Percentiles rank a stretch among this genome's conserved stretches.
These are phyloP conservation scores for Ascochyta clinopodiicola DNA, from an alignment of 2,329 filamentous ascomycete genomes.

Conservation along the genomic window DNA sequence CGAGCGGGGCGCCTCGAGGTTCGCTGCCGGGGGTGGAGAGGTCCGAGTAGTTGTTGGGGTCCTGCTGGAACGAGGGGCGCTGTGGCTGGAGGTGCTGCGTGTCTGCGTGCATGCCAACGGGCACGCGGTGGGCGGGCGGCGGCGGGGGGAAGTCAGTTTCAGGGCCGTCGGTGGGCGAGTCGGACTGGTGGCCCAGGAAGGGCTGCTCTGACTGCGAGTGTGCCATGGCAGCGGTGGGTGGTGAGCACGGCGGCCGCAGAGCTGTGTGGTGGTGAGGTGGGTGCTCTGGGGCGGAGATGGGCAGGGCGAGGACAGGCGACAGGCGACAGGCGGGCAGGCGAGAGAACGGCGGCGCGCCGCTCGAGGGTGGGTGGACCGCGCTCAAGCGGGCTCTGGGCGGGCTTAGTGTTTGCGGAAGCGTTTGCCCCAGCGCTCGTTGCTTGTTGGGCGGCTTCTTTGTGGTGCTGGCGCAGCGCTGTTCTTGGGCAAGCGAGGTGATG, in stretches of 20 bases:
- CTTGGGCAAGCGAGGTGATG: background rate
- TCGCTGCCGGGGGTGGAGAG: slow-evolving; percentile 51
- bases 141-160: slow-evolving; percentile 40
- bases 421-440: background rate
- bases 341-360: slow-evolving; percentile 11
- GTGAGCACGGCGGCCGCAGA: background rate
- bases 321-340: background rate
- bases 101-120: slow-evolving; percentile 36
- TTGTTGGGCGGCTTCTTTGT: background rate
- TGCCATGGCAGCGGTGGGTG: slow-evolving; percentile 1
- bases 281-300: background rate
- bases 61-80: slow-evolving; percentile 30
- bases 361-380: slow-evolving; percentile 9
- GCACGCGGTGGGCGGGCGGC: slow-evolving; percentile 42
- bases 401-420: slow-evolving; percentile 9
- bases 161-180: slow-evolving; percentile 31
- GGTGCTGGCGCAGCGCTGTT: background rate
- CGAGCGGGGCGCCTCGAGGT: slow-evolving; percentile 61
- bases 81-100: slow-evolving; percentile 24
- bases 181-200: slow-evolving; percentile 27
- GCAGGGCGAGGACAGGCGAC: background rate
- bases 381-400: slow-evolving; percentile 1
- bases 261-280: background rate
- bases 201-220: slow-evolving; percentile 18
- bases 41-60: slow-evolving; percentile 44